phyloP scores from a whole-genome alignment of 2,329 filamentous ascomycete species.

The Sordariomycetes sp. region DNA sequence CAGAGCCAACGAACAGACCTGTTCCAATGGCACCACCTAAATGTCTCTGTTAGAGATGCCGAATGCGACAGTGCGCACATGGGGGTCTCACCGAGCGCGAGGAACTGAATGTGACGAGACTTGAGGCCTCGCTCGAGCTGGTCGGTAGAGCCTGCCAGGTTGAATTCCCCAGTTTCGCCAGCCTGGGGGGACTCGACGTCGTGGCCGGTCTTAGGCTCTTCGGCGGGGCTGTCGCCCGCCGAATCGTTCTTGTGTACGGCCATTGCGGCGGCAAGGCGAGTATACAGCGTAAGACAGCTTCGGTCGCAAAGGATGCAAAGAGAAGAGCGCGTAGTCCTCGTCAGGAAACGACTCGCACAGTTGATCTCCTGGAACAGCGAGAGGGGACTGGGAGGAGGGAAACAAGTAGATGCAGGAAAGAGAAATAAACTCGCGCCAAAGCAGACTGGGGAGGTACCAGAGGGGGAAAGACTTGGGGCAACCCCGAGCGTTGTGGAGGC shows the following conservation, averaged over 20 bases:
- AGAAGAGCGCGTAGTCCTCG: too few relatives aligned
- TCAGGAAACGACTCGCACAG: too few relatives aligned
- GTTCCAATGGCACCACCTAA: conserved; percentile 48
- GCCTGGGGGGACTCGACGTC: conserved; percentile 4
- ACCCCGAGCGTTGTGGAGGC: too few relatives aligned
- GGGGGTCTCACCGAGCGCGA: conserved; percentile 37
- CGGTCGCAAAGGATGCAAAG: too few relatives aligned
- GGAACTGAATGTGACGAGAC: conserved; percentile 51
- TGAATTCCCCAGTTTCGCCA: conserved; percentile 4
- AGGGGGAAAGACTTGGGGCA: too few relatives aligned
- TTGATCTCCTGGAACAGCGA: too few relatives aligned
- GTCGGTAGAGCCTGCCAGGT: conserved; percentile 8
- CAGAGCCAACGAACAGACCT: conserved; percentile 55
- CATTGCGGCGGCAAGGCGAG: too few relatives aligned
- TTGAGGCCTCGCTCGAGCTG: conserved; percentile 44
- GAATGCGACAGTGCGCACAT: not conserved
- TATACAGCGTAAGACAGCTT: too few relatives aligned
- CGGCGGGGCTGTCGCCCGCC: not conserved
- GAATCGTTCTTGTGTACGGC: not conserved
- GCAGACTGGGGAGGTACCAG: too few relatives aligned
- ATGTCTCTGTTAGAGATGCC: not conserved
- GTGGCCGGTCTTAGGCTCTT: not conserved
- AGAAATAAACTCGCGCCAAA: too few relatives aligned
- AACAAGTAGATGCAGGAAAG: too few relatives aligned
- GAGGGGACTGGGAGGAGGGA: too few relatives aligned